A percentile compares a stretch with the other conserved stretches of the same genome.
Conservation (phyloP, 768 basidiomycete species). For the Kwoniella dendrophila region DNA sequence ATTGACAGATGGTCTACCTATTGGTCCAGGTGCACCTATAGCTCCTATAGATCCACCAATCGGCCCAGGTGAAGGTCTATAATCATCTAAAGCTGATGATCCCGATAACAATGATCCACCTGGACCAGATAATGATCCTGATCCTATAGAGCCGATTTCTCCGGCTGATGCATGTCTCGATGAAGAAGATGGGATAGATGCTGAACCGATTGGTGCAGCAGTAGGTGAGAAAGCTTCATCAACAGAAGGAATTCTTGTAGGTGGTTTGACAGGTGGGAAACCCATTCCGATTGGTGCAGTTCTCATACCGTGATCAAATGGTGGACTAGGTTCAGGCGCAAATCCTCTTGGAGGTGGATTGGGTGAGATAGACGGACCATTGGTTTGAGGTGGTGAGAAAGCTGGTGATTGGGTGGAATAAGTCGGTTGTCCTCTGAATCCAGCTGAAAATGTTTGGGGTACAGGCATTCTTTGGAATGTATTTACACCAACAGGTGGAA, state of each 20-base stretch:
- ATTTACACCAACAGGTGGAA: constrained; percentile 31
- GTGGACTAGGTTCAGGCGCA: constrained; percentile 30
- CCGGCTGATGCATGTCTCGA: constrained; percentile 22
- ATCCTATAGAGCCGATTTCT: constrained; percentile 18
- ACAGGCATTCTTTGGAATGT: constrained; percentile 36
- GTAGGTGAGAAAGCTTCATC: constrained; percentile 49
- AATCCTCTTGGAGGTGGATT: constrained; percentile 33
- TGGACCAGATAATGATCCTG: constrained; percentile 1
- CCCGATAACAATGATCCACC: constrained; percentile 5
- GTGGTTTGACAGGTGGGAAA: constrained; percentile 39
- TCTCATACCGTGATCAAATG: constrained; percentile 33
- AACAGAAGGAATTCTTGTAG: constrained; percentile 30
- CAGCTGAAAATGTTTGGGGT: constrained; percentile 29
- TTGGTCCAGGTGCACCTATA: constrained; percentile 25
- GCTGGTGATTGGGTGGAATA: constrained; percentile 32
- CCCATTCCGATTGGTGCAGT: constrained; percentile 51
- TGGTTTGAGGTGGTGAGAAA: constrained; percentile 37
- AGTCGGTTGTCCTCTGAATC: constrained; percentile 30
- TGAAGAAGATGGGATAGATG: constrained; percentile 7
- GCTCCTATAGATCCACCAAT: constrained; percentile 30
- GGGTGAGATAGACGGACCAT: constrained; percentile 27
- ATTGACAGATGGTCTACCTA: constrained; percentile 15
- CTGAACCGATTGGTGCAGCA: constrained; percentile 43
- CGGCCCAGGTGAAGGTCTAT: constrained; percentile 23
- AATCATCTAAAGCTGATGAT: constrained; percentile 14